A percentile compares a stretch with the other conserved stretches of the same genome.
Conservation (phyloP, 768 basidiomycete genomes). For the Chalciporus chontae region DNA sequence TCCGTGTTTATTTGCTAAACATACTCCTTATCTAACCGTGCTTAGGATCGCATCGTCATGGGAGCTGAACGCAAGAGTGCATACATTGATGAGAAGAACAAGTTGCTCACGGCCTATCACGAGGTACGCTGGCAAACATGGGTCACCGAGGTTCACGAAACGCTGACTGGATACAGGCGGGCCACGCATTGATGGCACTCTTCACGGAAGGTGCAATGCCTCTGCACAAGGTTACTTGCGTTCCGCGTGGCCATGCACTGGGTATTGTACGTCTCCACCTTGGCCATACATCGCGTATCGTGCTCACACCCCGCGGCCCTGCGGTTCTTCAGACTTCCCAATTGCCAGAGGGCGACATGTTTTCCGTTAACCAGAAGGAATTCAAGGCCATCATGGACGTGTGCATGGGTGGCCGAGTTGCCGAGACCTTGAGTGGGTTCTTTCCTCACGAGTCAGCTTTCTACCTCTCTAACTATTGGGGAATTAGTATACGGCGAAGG, state of each 20-base stretch:
- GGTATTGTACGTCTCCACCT: constrained; percentile 60
- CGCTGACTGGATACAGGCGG: constrained; percentile 51
- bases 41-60: constrained; percentile 90
- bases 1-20: neutral
- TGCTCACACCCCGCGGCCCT: constrained; percentile 13
- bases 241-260: constrained; percentile 92
- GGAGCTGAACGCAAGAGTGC: constrained; percentile 91
- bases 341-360: constrained; percentile 74
- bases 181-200: constrained; percentile 91
- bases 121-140: constrained; percentile 53
- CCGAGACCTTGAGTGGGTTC: constrained; percentile 80
- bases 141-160: neutral
- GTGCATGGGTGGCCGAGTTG: constrained; percentile 90
- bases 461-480: constrained; percentile 5
- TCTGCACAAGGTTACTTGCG: constrained; percentile 95
- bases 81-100: constrained; percentile 83
- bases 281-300: neutral
- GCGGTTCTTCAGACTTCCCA: constrained; percentile 55
- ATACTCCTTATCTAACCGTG: neutral
- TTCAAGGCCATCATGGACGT: constrained; percentile 86
- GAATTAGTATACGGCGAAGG: constrained; percentile 78
- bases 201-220: constrained; percentile 97
- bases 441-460: neutral
- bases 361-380: constrained; percentile 68
- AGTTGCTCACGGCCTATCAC: constrained; percentile 92